phyloP scores from a whole-genome alignment of 2,329 filamentous ascomycete genomes.

The Colletotrichum sojae region DNA sequence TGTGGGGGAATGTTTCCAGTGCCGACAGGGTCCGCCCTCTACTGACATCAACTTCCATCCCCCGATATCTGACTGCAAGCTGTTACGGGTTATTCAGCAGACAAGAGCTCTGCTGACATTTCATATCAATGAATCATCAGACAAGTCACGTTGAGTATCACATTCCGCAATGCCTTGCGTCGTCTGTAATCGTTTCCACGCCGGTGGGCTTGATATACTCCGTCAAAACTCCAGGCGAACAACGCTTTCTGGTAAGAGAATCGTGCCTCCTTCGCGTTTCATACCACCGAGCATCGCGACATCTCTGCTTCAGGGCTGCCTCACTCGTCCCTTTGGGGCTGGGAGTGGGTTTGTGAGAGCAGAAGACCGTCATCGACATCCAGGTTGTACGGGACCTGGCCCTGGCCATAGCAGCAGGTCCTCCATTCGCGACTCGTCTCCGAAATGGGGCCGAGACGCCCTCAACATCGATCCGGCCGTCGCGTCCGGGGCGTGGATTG shows the following conservation, averaged over 20 bases:
- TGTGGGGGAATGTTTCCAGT: constrained; percentile 67
- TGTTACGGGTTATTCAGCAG: constrained; percentile 5
- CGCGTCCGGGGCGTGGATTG: constrained; percentile 19
- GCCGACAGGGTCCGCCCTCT: constrained; percentile 58
- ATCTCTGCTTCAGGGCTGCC: constrained; percentile 11
- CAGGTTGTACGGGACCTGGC: constrained; percentile 21
- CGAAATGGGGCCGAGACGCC: constrained; percentile 26
- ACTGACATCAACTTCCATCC: constrained; percentile 7
- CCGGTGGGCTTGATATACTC: constrained; percentile 31
- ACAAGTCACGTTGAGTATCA: constrained; percentile 40
- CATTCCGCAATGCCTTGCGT: constrained; percentile 39
- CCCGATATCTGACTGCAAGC: constrained; percentile 10
- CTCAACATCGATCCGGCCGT: constrained; percentile 20
- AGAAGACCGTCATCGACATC: too few species aligned
- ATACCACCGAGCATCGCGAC: neutral
- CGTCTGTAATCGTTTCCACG: constrained; percentile 23
- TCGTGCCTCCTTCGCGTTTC: neutral
- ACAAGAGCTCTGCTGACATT: neutral
- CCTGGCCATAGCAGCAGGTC: constrained; percentile 32
- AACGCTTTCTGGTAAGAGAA: constrained; percentile 14
- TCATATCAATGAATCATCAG: neutral
- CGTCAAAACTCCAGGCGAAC: too few species aligned
- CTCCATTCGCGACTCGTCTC: constrained; percentile 27
- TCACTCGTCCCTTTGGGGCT: constrained; percentile 15
- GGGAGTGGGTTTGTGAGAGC: constrained; percentile 8